Evolutionary conservation across 441 rosid genomes (phyloP).

Genomic region (Raphanus hybrid): DNA sequence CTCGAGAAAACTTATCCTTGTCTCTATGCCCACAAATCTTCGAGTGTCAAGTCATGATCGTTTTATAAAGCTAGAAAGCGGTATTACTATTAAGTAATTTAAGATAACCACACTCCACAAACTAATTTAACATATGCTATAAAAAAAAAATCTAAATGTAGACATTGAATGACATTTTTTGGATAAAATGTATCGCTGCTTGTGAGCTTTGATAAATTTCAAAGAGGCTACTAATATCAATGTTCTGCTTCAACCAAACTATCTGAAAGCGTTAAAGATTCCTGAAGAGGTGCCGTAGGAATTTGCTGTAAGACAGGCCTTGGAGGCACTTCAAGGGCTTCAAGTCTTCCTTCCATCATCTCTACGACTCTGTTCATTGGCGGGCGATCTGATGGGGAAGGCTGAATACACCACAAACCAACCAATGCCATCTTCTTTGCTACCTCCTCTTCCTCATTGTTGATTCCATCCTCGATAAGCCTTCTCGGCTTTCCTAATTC

Average conservation of each 20-base stretch:
- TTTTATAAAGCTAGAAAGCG: no score
- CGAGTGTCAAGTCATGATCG: no score
- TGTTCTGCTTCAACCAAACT: background rate
- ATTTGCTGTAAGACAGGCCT: conserved; percentile 26
- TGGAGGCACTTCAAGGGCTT: conserved; percentile 45
- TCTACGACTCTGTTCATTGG: conserved; percentile 47
- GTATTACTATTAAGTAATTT: no score
- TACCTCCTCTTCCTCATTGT: conserved; percentile 40
- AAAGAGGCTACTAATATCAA: background rate
- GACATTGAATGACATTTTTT: background rate
- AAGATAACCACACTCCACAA: no score
- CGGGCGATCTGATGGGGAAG: conserved; percentile 43
- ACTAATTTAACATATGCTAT: no score
- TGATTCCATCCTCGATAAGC: conserved; percentile 17
- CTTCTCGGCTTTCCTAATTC: conserved; percentile 12
- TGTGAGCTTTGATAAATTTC: background rate
- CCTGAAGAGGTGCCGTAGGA: background rate
- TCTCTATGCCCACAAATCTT: no score
- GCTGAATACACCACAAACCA: conserved; percentile 53
- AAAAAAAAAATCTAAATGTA: background rate
- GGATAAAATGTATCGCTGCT: background rate
- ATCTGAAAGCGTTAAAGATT: background rate
- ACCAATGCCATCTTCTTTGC: conserved; percentile 47
- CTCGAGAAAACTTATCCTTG: no score
- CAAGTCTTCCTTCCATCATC: conserved; percentile 40